Base-by-base conservation (phyloP, 768 basidiomycete genomes). In the Dendrothele bispora region DNA sequence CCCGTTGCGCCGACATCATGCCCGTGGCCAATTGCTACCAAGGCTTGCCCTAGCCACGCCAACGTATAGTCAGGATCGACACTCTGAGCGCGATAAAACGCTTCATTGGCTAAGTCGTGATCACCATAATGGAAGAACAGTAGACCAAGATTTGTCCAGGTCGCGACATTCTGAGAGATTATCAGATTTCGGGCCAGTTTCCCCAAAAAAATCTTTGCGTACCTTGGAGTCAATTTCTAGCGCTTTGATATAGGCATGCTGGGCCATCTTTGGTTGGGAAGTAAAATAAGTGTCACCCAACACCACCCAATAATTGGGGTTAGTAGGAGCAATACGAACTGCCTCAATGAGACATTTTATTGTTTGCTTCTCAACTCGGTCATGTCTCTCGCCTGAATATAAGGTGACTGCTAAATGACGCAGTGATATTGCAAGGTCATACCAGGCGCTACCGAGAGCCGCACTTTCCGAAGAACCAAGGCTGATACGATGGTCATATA, bases 241-340 rank as follows among this genome's bases (percentile, higher is more conserved):
- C 4, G 94, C 87, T 49, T 82, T 87, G 60, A 98, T 83, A 57
- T 91, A 97, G 4, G 91, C 88, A 68, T 98, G 93, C 64, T 99
- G 95, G 3, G 91, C 85, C 1, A 82, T 72, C 55, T 83, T 86
- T 0, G 87, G 78, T 35, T 88, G 82, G 12, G 69, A 71, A 7
- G 75, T 57, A 57, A 92, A 88, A 49, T 84, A 73, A 14, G 86
- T 73, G 54, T 84, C 79, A 0, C 89, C 97, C 24, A 98, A 67
- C 2, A 89, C 83, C 53, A 79, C 77, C 97, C 97, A 99, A 57
- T 88, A 88, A 12, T 66, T 56, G 49, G 83, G 78, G 58, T 90
- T 90, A 22, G 72, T 70, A 5, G 88, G 80, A 57, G 92, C 86
- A 39, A 80, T 75, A 39, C 80, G 80, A 10, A 98, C 61, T 2